Percentiles rank a stretch among this genome's conserved stretches.
These are phyloP conservation scores for Cryptosporidium andersoni DNA, from an alignment of 169 alveolate species.

Conservation along the genomic window DNA sequence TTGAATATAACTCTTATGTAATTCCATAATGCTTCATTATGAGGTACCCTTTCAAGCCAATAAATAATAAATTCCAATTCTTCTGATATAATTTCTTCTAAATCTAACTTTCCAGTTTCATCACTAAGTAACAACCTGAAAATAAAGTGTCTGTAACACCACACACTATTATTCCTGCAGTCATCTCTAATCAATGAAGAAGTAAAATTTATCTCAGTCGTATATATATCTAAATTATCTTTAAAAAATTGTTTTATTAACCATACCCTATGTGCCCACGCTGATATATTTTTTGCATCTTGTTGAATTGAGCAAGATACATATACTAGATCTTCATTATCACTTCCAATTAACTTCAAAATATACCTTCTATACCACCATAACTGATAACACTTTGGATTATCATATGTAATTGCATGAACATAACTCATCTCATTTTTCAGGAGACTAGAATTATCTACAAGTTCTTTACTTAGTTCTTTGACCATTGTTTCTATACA, in stretches of 20 bases:
- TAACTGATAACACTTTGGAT: conserved; percentile 56
- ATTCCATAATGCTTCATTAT: conserved; percentile 58
- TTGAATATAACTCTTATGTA: conserved; percentile 39
- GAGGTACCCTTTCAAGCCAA: conserved; percentile 45
- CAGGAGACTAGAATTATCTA: not conserved
- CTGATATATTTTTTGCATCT: conserved; percentile 63
- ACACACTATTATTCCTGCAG: conserved; percentile 65
- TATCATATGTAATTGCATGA: conserved; percentile 9
- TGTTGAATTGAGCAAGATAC: not conserved
- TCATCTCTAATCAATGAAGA: conserved; percentile 19
- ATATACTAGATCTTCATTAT: conserved; percentile 30
- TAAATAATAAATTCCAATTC: conserved; percentile 33
- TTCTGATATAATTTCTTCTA: not conserved
- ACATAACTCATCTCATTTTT: conserved; percentile 18
- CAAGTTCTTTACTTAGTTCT: not conserved
- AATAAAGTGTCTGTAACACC: conserved; percentile 60
- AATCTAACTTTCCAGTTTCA: not conserved
- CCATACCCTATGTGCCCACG: conserved; percentile 64
- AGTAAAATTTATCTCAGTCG: conserved; percentile 20
- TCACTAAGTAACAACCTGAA: conserved; percentile 4
- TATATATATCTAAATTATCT: not conserved
- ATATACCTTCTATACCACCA: conserved; percentile 64
- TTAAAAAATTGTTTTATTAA: conserved; percentile 11
- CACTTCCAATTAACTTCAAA: conserved; percentile 54
- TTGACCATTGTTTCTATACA: not conserved